A percentile compares a stretch with the other conserved stretches of the same genome.
phyloP scores from a whole-genome alignment of 768 basidiomycete genomes.

The Dacryopinax primogenitus region DNA sequence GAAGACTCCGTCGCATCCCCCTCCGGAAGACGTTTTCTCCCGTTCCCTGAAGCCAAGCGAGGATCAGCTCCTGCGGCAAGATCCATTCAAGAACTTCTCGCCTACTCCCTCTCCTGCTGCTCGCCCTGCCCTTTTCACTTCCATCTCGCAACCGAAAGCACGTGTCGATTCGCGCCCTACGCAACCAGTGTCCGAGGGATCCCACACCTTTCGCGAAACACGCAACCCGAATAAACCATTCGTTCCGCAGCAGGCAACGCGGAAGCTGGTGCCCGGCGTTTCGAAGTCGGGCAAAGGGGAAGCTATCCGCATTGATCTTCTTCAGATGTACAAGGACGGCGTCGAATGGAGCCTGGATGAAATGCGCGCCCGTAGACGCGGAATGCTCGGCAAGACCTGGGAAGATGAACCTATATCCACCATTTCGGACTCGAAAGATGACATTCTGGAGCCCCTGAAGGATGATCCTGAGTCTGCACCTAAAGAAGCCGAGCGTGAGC shows the following conservation, averaged over 20 bases:
- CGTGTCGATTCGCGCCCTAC: too few relatives aligned
- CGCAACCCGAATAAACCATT: constrained; percentile 8
- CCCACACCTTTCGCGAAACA: neutral
- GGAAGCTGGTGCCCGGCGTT: neutral
- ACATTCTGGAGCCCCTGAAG: neutral
- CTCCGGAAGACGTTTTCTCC: constrained; percentile 26
- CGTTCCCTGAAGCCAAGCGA: constrained; percentile 23
- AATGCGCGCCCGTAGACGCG: constrained; percentile 30
- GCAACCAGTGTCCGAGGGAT: neutral
- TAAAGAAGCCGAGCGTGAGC: neutral
- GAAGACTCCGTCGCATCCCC: constrained; percentile 6
- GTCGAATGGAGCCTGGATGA: constrained; percentile 75
- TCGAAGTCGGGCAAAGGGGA: constrained; percentile 4
- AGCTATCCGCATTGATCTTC: constrained; percentile 46
- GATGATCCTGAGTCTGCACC: neutral
- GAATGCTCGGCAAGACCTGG: neutral
- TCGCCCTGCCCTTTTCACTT: neutral
- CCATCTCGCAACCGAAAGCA: neutral
- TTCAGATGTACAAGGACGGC: constrained; percentile 58
- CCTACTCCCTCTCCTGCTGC: neutral
- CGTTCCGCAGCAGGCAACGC: constrained; percentile 5
- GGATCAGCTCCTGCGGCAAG: constrained; percentile 29
- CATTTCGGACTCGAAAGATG: neutral
- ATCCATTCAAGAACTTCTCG: constrained; percentile 32
- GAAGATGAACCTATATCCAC: constrained; percentile 12